A percentile compares a stretch with the other conserved stretches of the same genome.
phyloP scores from a whole-genome alignment of 768 basidiomycete genomes.

The Leccinum subtestaceum region DNA sequence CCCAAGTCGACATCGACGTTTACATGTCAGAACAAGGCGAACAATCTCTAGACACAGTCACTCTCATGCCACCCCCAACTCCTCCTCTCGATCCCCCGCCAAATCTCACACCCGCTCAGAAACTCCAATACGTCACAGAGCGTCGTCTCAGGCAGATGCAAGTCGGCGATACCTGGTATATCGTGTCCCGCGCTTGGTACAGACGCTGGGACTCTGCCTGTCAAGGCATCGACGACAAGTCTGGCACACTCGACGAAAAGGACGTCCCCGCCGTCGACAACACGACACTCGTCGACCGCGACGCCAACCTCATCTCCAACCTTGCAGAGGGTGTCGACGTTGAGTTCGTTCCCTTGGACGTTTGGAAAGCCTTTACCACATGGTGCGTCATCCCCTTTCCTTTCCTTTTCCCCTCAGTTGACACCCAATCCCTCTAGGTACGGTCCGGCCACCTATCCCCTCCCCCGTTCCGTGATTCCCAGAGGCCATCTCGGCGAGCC shows the following conservation, averaged over 20 bases:
- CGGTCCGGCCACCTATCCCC: conserved; percentile 51
- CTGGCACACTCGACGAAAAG: conserved; percentile 56
- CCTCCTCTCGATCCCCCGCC: conserved; percentile 21
- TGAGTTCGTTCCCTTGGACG: conserved; percentile 69
- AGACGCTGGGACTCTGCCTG: conserved; percentile 73
- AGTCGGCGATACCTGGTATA: conserved; percentile 74
- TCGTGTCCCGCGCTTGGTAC: conserved; percentile 72
- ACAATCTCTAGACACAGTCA: conserved; percentile 19
- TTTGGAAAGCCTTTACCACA: conserved; percentile 62
- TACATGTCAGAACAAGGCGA: conserved; percentile 64
- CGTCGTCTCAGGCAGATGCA: conserved; percentile 50
- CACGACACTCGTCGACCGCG: conserved; percentile 53
- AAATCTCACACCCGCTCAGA: conserved; percentile 41
- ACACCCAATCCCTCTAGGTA: conserved; percentile 54
- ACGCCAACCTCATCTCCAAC: conserved; percentile 42
- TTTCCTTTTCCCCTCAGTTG: neutral
- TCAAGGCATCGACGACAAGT: conserved; percentile 65
- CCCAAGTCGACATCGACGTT: conserved; percentile 58
- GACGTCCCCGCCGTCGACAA: conserved; percentile 79
- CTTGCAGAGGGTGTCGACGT: conserved; percentile 65
- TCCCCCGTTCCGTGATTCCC: conserved; percentile 67
- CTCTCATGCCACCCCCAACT: conserved; percentile 27
- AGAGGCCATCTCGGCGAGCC: conserved; percentile 51
- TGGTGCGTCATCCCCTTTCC: conserved; percentile 43
- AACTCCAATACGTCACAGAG: conserved; percentile 48